A percentile compares a stretch with the other conserved stretches of the same genome.
Evolutionary conservation across 1,284 basidiomycete species (phyloP).

Genomic region (Paramarasmius palmivorus): DNA sequence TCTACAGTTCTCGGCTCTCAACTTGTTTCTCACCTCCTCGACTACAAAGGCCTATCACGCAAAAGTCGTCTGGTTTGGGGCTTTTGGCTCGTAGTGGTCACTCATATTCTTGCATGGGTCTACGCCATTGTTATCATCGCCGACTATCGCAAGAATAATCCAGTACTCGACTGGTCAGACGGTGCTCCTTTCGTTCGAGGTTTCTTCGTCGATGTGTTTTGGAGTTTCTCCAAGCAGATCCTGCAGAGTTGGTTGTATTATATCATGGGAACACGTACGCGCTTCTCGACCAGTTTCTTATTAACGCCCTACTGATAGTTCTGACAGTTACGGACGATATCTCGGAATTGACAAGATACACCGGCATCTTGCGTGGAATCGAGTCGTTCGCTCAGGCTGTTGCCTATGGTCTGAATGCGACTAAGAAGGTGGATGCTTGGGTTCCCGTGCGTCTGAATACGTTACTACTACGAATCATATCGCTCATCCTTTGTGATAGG

Average conservation of each 20-base stretch:
- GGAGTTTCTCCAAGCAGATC: conserved; percentile 11
- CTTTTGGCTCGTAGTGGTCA: conserved; percentile 8
- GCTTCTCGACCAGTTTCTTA: not conserved
- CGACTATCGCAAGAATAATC: conserved; percentile 1
- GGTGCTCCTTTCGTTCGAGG: conserved; percentile 6
- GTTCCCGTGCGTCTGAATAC: conserved; percentile 1
- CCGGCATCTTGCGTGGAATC: conserved; percentile 12
- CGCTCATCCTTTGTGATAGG: not conserved
- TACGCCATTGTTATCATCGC: conserved; percentile 14
- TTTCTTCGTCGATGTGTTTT: conserved; percentile 13
- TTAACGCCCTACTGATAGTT: not conserved
- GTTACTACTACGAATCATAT: not conserved
- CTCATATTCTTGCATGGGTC: conserved; percentile 12
- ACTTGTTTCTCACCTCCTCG: conserved; percentile 8
- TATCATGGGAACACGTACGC: conserved; percentile 12
- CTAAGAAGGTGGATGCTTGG: conserved; percentile 5
- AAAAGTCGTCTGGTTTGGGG: conserved; percentile 4
- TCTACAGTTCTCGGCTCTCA: conserved; percentile 8
- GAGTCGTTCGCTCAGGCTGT: conserved; percentile 13
- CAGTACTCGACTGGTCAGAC: conserved; percentile 9
- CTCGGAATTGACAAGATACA: conserved; percentile 11
- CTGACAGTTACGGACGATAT: conserved; percentile 9
- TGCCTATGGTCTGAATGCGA: conserved; percentile 11
- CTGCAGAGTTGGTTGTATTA: conserved; percentile 13
- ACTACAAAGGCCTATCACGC: conserved; percentile 5